These are phyloP conservation scores for Colletotrichum shisoi DNA, from an alignment of 2,329 filamentous ascomycete species.

Conservation along the genomic window DNA sequence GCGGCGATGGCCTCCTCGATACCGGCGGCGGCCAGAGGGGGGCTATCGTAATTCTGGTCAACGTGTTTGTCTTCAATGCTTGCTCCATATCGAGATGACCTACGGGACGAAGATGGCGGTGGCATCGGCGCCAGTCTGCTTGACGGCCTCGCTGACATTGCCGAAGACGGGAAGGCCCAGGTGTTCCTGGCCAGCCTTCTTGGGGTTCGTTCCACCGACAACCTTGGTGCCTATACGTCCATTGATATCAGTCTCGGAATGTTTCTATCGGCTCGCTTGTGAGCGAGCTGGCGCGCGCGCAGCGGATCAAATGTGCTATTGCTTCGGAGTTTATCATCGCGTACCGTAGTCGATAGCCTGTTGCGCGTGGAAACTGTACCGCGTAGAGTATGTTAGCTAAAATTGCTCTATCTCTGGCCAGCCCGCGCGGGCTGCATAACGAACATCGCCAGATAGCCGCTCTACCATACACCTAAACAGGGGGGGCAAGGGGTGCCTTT, in stretches of 20 bases:
- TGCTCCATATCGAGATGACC: conserved; percentile 60
- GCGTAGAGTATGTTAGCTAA: conserved; percentile 18
- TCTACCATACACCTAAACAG: conserved; percentile 2
- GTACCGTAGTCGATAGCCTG: conserved; percentile 99
- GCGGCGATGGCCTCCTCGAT: conserved; percentile 96
- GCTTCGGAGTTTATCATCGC: conserved; percentile 38
- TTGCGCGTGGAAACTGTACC: conserved; percentile 86
- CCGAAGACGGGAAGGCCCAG: conserved; percentile 92
- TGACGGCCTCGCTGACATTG: conserved; percentile 85
- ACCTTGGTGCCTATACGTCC: conserved; percentile 83
- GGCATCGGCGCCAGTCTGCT: conserved; percentile 87
- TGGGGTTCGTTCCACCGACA: conserved; percentile 97
- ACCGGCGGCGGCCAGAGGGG: conserved; percentile 88
- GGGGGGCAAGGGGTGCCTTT: background rate
- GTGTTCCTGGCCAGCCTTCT: conserved; percentile 93
- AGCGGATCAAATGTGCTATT: conserved; percentile 10
- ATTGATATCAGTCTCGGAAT: conserved; percentile 45
- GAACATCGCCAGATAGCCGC: conserved; percentile 5
- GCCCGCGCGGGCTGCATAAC: background rate
- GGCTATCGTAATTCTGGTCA: conserved; percentile 59
- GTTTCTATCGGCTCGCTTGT: conserved; percentile 7
- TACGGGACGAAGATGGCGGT: conserved; percentile 97
- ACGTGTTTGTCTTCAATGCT: background rate
- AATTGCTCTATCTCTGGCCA: background rate
- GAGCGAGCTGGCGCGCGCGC: conserved; percentile 1